These are phyloP conservation scores for Trichoderma gamsii DNA, from an alignment of 495 filamentous ascomycete genomes.

Conservation along the genomic window DNA sequence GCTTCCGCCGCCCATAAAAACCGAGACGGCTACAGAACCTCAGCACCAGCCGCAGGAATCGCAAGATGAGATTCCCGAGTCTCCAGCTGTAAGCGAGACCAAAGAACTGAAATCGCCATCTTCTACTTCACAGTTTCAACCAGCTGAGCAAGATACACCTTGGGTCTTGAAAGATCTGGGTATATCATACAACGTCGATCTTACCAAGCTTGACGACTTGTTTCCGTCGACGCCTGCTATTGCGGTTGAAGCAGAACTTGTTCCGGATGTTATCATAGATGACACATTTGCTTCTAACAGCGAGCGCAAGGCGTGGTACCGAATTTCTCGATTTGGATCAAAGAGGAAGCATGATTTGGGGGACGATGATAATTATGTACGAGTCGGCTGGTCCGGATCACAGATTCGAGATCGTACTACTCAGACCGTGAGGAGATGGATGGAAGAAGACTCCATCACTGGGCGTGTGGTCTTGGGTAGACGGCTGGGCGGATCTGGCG, in stretches of 20 bases:
- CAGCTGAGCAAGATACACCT: not conserved
- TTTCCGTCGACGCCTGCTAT: constrained; percentile 26
- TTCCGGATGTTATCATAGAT: constrained; percentile 34
- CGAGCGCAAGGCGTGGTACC: constrained; percentile 59
- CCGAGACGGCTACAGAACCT: not conserved
- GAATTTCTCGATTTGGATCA: constrained; percentile 51
- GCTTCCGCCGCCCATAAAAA: not conserved
- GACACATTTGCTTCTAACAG: constrained; percentile 46
- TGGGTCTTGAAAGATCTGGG: constrained; percentile 9
- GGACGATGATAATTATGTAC: constrained; percentile 52
- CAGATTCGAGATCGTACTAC: constrained; percentile 45
- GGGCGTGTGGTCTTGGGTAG: constrained; percentile 44
- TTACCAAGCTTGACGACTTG: constrained; percentile 38
- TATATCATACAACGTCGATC: constrained; percentile 32
- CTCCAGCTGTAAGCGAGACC: not conserved
- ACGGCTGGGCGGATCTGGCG: constrained; percentile 29
- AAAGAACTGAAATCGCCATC: not conserved
- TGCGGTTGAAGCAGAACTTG: not conserved
- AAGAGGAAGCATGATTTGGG: constrained; percentile 49
- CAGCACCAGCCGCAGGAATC: not conserved
- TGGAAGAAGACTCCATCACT: constrained; percentile 51
- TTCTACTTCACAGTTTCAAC: not conserved
- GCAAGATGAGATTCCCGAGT: not conserved
- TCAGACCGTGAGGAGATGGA: constrained; percentile 53
- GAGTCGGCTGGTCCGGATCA: constrained; percentile 49